A percentile compares a stretch with the other conserved stretches of the same genome.
Conservation (phyloP, 2,329 filamentous ascomycete species). For the Amauroascus verrucosus region DNA sequence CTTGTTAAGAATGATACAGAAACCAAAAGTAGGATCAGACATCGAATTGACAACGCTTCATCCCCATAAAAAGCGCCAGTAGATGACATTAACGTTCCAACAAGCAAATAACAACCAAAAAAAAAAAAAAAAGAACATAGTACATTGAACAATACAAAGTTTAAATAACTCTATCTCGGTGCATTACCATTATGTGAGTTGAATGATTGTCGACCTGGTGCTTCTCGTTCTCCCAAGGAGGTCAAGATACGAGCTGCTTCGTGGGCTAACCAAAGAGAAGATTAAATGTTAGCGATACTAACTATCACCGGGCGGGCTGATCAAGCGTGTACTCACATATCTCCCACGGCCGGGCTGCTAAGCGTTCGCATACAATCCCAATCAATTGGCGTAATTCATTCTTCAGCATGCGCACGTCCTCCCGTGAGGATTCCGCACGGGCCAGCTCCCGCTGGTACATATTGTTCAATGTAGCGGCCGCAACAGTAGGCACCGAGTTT, state of each 20-base stretch:
- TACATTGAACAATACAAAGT: neutral
- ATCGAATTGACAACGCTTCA: neutral
- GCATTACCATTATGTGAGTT: neutral
- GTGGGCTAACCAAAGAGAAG: conserved; percentile 11
- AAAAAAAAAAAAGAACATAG: neutral
- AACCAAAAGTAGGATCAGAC: no score
- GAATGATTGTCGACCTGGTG: neutral
- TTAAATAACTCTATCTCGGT: neutral
- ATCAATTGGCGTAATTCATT: conserved; percentile 15
- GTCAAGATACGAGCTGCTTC: conserved; percentile 16
- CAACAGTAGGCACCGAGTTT: conserved; percentile 2
- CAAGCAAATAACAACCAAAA: neutral
- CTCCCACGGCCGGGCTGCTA: conserved; percentile 15
- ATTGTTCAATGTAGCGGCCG: conserved; percentile 10
- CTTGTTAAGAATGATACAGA: neutral
- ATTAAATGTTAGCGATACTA: neutral
- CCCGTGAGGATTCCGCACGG: conserved; percentile 4
- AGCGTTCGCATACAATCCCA: conserved; percentile 10
- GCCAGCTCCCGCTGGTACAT: conserved; percentile 17
- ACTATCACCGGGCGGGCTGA: neutral
- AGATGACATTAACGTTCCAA: neutral
- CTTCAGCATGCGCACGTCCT: conserved; percentile 14
- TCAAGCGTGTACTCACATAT: conserved; percentile 14
- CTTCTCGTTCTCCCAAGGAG: conserved; percentile 13
- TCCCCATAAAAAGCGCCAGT: no score